Evolutionary conservation across 2,329 filamentous ascomycete genomes (phyloP), one percentile per base, ranked within the genome.

Genomic region (Talaromyces rugulosus): DNA sequence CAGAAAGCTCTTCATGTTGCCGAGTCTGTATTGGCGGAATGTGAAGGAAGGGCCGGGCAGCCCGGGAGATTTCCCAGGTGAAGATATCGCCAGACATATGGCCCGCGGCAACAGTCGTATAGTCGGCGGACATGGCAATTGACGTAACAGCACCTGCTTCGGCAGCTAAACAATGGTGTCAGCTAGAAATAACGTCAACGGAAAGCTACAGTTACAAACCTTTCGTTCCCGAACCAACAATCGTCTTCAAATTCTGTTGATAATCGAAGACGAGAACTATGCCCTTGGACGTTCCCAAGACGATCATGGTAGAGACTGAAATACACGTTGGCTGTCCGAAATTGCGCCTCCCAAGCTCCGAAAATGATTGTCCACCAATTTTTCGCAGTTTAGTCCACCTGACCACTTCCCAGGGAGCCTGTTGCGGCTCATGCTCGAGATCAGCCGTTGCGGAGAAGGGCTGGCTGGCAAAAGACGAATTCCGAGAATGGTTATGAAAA

Each of bases 221-320:
- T 83, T 95, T 96, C 0, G 93, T 96, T 36, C 94, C 93, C 34
- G 91, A 90, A 2, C 95, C 95, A 66, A 99, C 92, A 62, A 98
- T 96, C 69, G 90, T 89, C 77, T 96, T 97, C 62, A 98, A 80
- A 68, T 90, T 95, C 77, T 99, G 95, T 74, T 96, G 92, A 75
- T 97, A 98, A 79, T 99, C 96, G 79, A 99, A 99, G 63, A 98
- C 87, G 72, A 99, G 81, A 62, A 98, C 90, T 75, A 97, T 88
- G 59, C 96, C 95, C 76, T 96, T 98, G 3, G 92, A 91, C 0
- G 96, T 99, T 30, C 95, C 95, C 59, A 99, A 78, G 14, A 93
- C 91, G 69, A 99, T 96, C 8, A 88, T 87, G 2, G 93, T 90
- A 65, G 94, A 93, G 55, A 97, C 89, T 47, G 89, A 88, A 70